phyloP scores from a whole-genome alignment of 306 rosid genomes.

The Quercus gilva region DNA sequence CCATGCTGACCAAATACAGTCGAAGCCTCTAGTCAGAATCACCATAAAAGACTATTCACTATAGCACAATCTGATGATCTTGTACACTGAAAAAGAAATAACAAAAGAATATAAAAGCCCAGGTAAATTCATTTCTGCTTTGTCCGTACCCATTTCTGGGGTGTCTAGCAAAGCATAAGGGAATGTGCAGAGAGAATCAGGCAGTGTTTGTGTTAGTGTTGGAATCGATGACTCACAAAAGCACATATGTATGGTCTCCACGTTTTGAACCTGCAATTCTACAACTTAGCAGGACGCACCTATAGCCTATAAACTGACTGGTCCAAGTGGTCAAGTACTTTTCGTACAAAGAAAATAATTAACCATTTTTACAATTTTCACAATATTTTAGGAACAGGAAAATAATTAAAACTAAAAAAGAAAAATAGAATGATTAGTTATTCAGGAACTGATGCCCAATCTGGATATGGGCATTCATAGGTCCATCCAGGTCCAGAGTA shows the following conservation, averaged over 20 bases:
- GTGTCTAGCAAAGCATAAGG: not conserved
- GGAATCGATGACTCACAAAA: not conserved
- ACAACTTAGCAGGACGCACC: not conserved
- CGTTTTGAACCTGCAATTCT: not conserved
- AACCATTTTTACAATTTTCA: not conserved
- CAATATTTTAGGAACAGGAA: not conserved
- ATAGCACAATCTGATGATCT: not conserved
- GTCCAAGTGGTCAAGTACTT: not conserved
- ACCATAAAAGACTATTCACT: not conserved
- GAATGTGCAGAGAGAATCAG: not conserved
- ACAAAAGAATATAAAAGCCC: not conserved
- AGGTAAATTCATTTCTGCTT: not conserved
- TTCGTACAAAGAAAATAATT: not conserved
- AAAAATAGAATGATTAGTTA: slow-evolving; percentile 13
- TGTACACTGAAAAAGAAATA: not conserved
- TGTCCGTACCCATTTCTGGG: not conserved
- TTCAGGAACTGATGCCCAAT: slow-evolving; percentile 57
- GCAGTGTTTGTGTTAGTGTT: not conserved
- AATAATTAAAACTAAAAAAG: not conserved
- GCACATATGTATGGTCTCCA: not conserved
- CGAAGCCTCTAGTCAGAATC: not conserved
- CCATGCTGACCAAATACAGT: not conserved
- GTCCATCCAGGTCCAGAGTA: slow-evolving; percentile 85
- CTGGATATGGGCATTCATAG: slow-evolving; percentile 80
- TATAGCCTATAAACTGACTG: not conserved